Evolutionary conservation across 345 rosid genomes (phyloP), one percentile per base, ranked within the genome.

Genomic region (Eucalyptus microcorys): DNA sequence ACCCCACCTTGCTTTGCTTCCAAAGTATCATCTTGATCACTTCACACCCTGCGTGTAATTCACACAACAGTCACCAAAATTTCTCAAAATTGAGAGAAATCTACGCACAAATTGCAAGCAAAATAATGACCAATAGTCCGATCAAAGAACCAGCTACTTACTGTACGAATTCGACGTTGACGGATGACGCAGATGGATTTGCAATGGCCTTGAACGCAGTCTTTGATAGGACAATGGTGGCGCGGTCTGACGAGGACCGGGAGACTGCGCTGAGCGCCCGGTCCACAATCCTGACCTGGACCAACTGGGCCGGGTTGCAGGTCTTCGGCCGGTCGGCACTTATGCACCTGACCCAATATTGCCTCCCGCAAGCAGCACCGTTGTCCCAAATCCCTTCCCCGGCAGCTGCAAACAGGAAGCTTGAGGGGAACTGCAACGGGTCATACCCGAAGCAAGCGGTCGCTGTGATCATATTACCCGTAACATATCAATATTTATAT

Each of bases 381-480:
- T 93, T 94, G 89, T 95, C 96, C 96, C 97, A 95, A 87, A 95
- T 53, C 86, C 95, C 95, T 14, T 93, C 96, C 2, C 96, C 94
- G 7, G 94, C 96, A 2, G 95, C 95, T 22, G 91, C 97, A 37
- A 95, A 95, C 64, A 93, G 68, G 87, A 92, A 92, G 92, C 86
- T 91, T 9, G 94, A 37, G 7, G 97, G 97, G n/a, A 94, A 94
- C 57, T 92, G 91, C 3, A 94, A 79, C 8, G 34, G 40, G 14
- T 92, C 91, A 10, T 53, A 57, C 26, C 97, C 96, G 34, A 34
- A 88, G 86, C 97, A 95, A 19, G 95, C 96, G 2, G 94, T 93
- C 10, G 97, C 97, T 95, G 91, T 59, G 37, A 88, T 43, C 27
- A 48, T 52, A 17, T 13, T 6, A 86, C 37, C 53, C 26, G 5